Evolutionary conservation across 2,329 filamentous ascomycete species (phyloP).

Genomic region (Diaporthe australafricana): DNA sequence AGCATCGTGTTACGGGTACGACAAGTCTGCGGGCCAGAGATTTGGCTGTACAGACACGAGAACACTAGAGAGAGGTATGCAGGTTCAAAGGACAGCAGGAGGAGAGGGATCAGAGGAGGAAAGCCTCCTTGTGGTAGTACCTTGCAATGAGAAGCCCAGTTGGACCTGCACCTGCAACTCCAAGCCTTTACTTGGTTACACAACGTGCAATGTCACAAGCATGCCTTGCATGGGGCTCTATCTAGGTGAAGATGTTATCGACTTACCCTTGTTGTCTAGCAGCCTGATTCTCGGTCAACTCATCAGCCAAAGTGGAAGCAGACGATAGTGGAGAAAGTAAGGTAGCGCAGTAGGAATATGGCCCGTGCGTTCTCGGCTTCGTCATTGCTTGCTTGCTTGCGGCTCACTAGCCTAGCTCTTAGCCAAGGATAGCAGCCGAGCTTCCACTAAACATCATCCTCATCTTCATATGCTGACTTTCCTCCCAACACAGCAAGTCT

Average conservation of each 20-base stretch:
- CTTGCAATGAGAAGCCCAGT: background rate
- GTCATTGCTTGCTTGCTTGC: slow-evolving; percentile 21
- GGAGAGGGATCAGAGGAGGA: background rate
- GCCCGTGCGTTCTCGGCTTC: slow-evolving; percentile 22
- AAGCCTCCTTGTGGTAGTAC: background rate
- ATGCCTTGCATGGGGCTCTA: background rate
- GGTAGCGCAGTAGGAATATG: background rate
- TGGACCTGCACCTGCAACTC: slow-evolving; percentile 5
- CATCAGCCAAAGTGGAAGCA: background rate
- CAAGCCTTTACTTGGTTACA: background rate
- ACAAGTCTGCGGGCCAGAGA: slow-evolving; percentile 5
- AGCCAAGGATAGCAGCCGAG: slow-evolving; percentile 14
- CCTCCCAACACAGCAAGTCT: background rate
- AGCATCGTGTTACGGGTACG: background rate
- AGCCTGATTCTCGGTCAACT: background rate
- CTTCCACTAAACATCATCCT: slow-evolving; percentile 25
- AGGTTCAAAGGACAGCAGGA: background rate
- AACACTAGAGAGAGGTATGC: slow-evolving; percentile 14
- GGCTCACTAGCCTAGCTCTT: slow-evolving; percentile 20
- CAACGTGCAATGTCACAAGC: background rate
- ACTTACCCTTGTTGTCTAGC: too few species aligned
- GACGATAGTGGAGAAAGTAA: background rate
- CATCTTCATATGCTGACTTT: slow-evolving; percentile 1
- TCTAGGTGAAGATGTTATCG: background rate
- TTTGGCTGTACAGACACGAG: slow-evolving; percentile 10